phyloP scores from a whole-genome alignment of 495 filamentous ascomycete species.

The Thermochaetoides thermophila region DNA sequence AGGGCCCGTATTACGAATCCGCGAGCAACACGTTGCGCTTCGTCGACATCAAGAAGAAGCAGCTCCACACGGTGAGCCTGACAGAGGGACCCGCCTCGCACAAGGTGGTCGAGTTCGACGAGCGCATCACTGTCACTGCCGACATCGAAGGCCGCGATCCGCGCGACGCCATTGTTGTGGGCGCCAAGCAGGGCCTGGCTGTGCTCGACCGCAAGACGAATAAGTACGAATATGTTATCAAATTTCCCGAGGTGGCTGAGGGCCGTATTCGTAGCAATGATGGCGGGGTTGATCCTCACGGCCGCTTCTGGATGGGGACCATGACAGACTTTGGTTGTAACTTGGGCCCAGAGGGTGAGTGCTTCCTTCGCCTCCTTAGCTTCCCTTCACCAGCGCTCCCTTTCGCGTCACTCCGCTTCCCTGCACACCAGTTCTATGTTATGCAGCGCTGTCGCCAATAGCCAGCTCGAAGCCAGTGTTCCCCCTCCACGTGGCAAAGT shows the following conservation, averaged over 20 bases:
- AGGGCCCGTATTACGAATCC: slow-evolving; percentile 69
- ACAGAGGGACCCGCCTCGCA: slow-evolving; percentile 46
- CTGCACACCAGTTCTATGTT: no score
- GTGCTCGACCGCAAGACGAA: slow-evolving; percentile 55
- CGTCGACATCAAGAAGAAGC: slow-evolving; percentile 73
- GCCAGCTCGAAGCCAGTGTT: slow-evolving; percentile 4
- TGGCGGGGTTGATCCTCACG: slow-evolving; percentile 64
- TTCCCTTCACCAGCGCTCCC: no score
- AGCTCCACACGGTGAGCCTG: slow-evolving; percentile 62
- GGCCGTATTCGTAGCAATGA: slow-evolving; percentile 56
- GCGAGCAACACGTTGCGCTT: slow-evolving; percentile 62
- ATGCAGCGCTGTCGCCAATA: no score
- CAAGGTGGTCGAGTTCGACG: slow-evolving; percentile 49
- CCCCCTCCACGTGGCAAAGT: slow-evolving; percentile 12
- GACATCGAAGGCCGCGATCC: slow-evolving; percentile 59
- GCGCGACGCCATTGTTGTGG: slow-evolving; percentile 52
- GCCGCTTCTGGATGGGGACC: slow-evolving; percentile 75
- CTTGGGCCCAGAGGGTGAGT: slow-evolving; percentile 39
- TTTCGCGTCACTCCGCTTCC: no score
- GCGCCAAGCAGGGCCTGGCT: slow-evolving; percentile 68
- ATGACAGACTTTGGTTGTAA: slow-evolving; percentile 64
- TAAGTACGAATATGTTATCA: slow-evolving; percentile 31
- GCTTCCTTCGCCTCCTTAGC: slow-evolving; percentile 2
- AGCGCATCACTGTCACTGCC: slow-evolving; percentile 63
- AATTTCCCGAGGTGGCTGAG: slow-evolving; percentile 27